Percentiles rank a stretch among this genome's conserved stretches.
phyloP scores from a whole-genome alignment of 192 early-diverging fungal genomes.

The Lobulomyces angularis region DNA sequence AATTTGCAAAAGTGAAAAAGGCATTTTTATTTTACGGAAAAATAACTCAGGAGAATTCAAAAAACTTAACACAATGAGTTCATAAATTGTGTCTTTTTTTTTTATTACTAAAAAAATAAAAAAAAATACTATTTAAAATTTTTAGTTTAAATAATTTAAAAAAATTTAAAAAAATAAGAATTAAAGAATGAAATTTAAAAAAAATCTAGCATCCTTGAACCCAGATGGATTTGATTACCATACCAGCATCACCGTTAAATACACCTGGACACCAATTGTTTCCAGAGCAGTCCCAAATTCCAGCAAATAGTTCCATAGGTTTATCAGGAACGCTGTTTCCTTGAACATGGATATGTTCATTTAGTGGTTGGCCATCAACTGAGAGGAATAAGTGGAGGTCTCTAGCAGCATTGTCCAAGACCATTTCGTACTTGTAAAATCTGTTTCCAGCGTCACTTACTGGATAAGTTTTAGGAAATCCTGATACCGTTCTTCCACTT shows the following conservation, averaged over 20 bases:
- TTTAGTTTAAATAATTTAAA: too few species aligned
- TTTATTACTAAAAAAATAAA: too few species aligned
- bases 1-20: too few species aligned
- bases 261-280: slow-evolving; percentile 5
- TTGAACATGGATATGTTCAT: neutral
- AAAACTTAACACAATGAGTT: too few species aligned
- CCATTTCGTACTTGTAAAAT: slow-evolving; percentile 4
- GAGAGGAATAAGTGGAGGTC: neutral
- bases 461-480: neutral
- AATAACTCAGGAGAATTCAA: too few species aligned
- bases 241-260: neutral
- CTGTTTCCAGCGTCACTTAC: neutral
- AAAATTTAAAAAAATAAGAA: too few species aligned
- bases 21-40: too few species aligned
- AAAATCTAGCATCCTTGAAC: too few species aligned
- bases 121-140: too few species aligned
- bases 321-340: neutral
- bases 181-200: too few species aligned
- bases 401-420: slow-evolving; percentile 1
- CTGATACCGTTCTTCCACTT: neutral
- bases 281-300: slow-evolving; percentile 5
- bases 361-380: neutral
- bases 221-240: too few species aligned
- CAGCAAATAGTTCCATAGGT: slow-evolving; percentile 3
- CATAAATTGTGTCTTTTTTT: too few species aligned